Evolutionary conservation across 495 filamentous ascomycete species (phyloP).

Genomic region (Cryomyces antarcticus): DNA sequence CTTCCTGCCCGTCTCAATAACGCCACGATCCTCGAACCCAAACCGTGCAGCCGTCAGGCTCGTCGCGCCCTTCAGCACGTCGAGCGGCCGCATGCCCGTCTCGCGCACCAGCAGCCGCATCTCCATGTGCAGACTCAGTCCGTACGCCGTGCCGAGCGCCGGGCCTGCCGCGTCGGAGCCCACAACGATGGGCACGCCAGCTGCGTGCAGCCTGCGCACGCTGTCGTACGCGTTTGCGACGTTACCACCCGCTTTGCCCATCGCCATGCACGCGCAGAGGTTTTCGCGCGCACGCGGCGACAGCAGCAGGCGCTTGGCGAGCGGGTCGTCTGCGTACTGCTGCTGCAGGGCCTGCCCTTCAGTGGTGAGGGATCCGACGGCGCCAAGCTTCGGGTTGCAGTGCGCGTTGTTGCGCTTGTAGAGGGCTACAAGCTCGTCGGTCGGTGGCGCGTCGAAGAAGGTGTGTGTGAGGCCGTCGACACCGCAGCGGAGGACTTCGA

Average conservation of each 20-base stretch:
- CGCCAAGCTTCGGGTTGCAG: constrained; percentile 15
- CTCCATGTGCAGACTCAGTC: constrained; percentile 17
- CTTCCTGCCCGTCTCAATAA: constrained; percentile 11
- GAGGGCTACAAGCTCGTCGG: constrained; percentile 13
- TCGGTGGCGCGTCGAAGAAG: constrained; percentile 14
- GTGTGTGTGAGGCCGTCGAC: constrained; percentile 17
- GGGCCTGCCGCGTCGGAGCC: constrained; percentile 17
- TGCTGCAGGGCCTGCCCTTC: constrained; percentile 15
- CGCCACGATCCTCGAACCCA: constrained; percentile 15
- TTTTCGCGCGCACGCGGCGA: constrained; percentile 6
- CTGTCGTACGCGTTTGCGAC: constrained; percentile 16
- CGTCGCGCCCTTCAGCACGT: constrained; percentile 15
- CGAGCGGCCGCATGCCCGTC: constrained; percentile 14
- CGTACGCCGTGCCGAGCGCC: constrained; percentile 17
- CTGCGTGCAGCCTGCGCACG: constrained; percentile 14
- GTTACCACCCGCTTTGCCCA: constrained; percentile 6
- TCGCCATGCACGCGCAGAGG: constrained; percentile 14
- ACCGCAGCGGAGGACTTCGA: constrained; percentile 15
- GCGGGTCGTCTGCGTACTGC: constrained; percentile 15
- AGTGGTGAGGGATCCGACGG: constrained; percentile 13
- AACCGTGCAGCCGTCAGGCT: constrained; percentile 13
- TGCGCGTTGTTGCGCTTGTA: constrained; percentile 19
- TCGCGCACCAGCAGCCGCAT: constrained; percentile 16
- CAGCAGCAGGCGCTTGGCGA: constrained; percentile 10
- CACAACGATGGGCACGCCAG: constrained; percentile 16